phyloP scores from a whole-genome alignment of 2,329 filamentous ascomycete genomes.

The Arthroderma uncinatum region DNA sequence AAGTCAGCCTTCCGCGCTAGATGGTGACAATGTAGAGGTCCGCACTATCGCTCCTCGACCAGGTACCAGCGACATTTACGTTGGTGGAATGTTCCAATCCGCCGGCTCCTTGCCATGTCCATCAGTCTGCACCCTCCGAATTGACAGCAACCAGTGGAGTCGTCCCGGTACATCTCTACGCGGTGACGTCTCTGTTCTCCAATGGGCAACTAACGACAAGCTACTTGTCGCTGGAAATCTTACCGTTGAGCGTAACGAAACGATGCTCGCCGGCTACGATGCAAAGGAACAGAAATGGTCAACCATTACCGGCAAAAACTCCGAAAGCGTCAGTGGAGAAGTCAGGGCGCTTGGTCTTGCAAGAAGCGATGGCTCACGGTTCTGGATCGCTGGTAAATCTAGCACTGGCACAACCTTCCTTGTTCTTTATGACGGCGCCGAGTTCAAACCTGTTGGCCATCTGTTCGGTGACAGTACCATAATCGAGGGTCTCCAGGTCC shows the following conservation, averaged over 20 bases:
- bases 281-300: conserved; percentile 56
- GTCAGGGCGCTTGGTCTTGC: conserved; percentile 66
- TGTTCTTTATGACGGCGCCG: conserved; percentile 66
- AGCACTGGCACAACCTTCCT: conserved; percentile 61
- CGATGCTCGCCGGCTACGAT: conserved; percentile 63
- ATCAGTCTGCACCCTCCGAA: conserved; percentile 69
- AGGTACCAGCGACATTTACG: conserved; percentile 61
- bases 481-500: conserved; percentile 71
- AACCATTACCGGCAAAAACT: conserved; percentile 46
- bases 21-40: conserved; percentile 59
- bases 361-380: conserved; percentile 56
- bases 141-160: conserved; percentile 62
- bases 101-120: conserved; percentile 76
- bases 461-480: conserved; percentile 54
- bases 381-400: conserved; percentile 72
- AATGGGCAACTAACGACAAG: conserved; percentile 62
- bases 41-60: conserved; percentile 65
- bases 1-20: conserved; percentile 63
- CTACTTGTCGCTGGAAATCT: conserved; percentile 72
- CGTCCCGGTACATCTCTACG: conserved; percentile 60
- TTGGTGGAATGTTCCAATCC: conserved; percentile 72
- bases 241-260: conserved; percentile 52
- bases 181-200: conserved; percentile 59
- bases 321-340: conserved; percentile 57
- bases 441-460: conserved; percentile 56